Base-by-base conservation (phyloP, 176 grass and related monocot genomes). In the Musa schizocarpa region DNA sequence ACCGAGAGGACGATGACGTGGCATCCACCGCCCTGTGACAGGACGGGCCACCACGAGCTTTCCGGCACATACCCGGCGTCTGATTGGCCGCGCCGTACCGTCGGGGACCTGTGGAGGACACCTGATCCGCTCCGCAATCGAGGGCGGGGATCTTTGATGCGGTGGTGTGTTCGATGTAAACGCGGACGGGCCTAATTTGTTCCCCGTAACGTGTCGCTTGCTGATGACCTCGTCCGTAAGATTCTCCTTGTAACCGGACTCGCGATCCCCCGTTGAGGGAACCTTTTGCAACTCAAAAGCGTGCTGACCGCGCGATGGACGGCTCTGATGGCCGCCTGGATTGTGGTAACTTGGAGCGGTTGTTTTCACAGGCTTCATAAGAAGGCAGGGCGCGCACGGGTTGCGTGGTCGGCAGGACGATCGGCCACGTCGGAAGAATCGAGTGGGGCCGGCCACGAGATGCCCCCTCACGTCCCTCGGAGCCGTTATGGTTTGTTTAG, bases 21-120 rank as follows among this genome's bases (percentile, higher is more conserved):
- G 68, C 68, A 50, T 50, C 12, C 51, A 0, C 43, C 29, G 64
- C 24, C 10, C 43, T 0, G 1, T 8, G 34, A 50, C 17, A 20
- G 68, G 3, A 34, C 11, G 68, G 29, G 13, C 43, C 68, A 70
- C 43, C 68, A 70, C 68, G 68, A 51, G 68, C 68, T 70, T 70
- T 43, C 68, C 68, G 68, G 9, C 43, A 70, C 68, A 70, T 61
- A 14, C 19, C 57, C 57, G 19, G 19, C 57, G 57, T 61, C 9
- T 19, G 57, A 61, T 21, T 61, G 57, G 57, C 19, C 19, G 57
- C 17, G 7, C 3, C 57, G 57, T 61, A 21, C 57, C 57, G 0
- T 6, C 57, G 6, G 57, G 57, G 56, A 19, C 17, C 9, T 20
- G 63, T 11, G 13, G 11, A 26, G 63, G 22, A 65, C 17, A 23